These are phyloP conservation scores for Amanita pallidorosea DNA, from an alignment of 768 basidiomycete species.

Conservation along the genomic window DNA sequence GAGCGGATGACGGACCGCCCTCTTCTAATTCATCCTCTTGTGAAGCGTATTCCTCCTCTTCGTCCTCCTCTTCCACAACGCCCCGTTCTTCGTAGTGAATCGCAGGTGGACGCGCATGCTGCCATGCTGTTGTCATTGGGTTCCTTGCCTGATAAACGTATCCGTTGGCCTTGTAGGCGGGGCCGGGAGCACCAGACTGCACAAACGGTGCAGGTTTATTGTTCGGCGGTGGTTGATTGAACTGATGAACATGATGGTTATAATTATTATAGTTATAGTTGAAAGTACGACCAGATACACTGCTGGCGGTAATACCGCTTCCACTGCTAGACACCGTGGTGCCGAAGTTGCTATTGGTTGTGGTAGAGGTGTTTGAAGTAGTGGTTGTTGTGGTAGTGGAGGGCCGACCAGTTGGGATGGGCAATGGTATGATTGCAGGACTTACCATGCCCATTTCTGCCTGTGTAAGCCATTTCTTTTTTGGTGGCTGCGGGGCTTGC, in stretches of 20 bases:
- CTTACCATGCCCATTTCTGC: conserved; percentile 7
- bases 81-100: background rate
- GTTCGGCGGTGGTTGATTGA: conserved; percentile 4
- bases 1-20: background rate
- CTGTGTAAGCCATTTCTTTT: conserved; percentile 7
- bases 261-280: conserved; percentile 8
- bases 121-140: background rate
- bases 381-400: conserved; percentile 4
- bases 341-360: conserved; percentile 6
- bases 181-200: background rate
- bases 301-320: conserved; percentile 5
- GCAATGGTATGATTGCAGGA: conserved; percentile 5
- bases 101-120: background rate
- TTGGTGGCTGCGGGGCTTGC: background rate
- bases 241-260: conserved; percentile 8
- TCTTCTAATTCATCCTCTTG: background rate
- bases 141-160: background rate
- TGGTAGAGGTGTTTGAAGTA: conserved; percentile 5
- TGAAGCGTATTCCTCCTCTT: background rate
- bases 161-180: background rate
- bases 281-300: conserved; percentile 6
- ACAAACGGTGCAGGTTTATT: background rate
- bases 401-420: conserved; percentile 3
- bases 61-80: background rate
- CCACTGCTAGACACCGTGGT: conserved; percentile 6